Evolutionary conservation across 345 rosid genomes (phyloP).

Genomic region (Brassica cretica): DNA sequence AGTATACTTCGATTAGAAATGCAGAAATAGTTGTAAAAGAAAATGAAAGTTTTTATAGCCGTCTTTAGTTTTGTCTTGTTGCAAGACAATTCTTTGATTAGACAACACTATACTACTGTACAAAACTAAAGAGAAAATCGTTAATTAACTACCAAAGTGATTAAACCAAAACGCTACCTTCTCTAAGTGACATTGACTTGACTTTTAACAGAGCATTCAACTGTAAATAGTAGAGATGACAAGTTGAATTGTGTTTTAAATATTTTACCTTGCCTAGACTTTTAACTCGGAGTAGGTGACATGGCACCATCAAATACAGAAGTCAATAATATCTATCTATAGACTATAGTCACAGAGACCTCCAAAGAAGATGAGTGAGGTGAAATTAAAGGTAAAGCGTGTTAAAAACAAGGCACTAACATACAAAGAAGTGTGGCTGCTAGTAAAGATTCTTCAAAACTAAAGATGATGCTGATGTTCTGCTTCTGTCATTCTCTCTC

Average conservation of each 20-base stretch:
- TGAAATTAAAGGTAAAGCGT: slow-evolving; percentile 16
- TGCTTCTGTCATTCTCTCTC: slow-evolving; percentile 17
- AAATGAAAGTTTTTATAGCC: not conserved
- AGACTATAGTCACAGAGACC: not conserved
- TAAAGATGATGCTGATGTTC: slow-evolving; percentile 20
- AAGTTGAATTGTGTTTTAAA: not conserved
- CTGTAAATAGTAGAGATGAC: not conserved
- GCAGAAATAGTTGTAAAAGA: not conserved
- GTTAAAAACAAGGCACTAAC: slow-evolving; percentile 24
- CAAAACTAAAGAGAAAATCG: slow-evolving; percentile 11
- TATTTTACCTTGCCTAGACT: not conserved
- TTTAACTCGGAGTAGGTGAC: slow-evolving; percentile 6
- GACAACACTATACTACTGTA: not conserved
- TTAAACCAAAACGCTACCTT: not conserved
- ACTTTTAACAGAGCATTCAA: not conserved
- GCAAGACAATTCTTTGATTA: not conserved
- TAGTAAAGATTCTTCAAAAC: slow-evolving; percentile 8
- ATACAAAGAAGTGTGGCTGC: slow-evolving; percentile 31
- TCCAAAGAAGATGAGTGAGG: slow-evolving; percentile 6
- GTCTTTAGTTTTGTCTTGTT: not conserved
- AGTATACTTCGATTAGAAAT: not conserved
- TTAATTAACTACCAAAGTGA: slow-evolving; percentile 26
- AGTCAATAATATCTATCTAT: not conserved
- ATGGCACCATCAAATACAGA: slow-evolving; percentile 10
- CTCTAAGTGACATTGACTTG: not conserved